Evolutionary conservation across 345 rosid species (phyloP), one percentile per base, ranked within the genome.

Genomic region (Eucalyptus microcorys): DNA sequence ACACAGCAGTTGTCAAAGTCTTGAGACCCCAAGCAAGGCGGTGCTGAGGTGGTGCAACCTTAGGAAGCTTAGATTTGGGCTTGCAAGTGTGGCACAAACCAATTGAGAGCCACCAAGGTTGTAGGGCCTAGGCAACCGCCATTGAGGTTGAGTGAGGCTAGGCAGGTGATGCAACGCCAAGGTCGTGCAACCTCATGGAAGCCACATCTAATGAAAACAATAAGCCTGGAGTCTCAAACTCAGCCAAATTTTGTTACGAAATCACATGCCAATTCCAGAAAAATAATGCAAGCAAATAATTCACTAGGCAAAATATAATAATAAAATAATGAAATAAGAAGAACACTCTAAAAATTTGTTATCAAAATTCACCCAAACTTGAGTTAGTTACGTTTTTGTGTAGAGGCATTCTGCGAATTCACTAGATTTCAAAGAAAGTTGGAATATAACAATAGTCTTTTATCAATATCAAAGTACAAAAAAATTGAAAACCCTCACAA

Each of bases 291-390:
- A 52, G 24, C 55, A 1, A 52, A 52, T 10, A 52, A 52, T 52
- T 0, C 55, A 52, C 24, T 8, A 19, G 1, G 1, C 9, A 52
- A 0, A 52, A 52, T 19, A 1, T 52, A 52, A 52, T 3, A 52
- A 52, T 52, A 52, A 52, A 19, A 17, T 0, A 52, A 52, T 1
- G 8, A 52, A 52, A 52, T 52, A 4, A 52, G 0, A 52, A 52
- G 24, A 52, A 19, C 24, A 19, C 10, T 17, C 2, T 1, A 50
- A 50, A 50, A 6, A 17, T 16, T 50, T 50, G 22, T 50, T 50
- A 52, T 52, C 4, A 0, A 52, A 50, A 52, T 19, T 52, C 24
- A 52, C 24, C 2, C 2, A 19, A 52, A 52, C 55, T 52, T 52
- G 4, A 4, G 24, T 0, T 52, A 4, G 24, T 0, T 52, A 52